Evolutionary conservation across 345 rosid species (phyloP), one percentile per base, ranked within the genome.

Genomic region (Carallia pectinifolia): DNA sequence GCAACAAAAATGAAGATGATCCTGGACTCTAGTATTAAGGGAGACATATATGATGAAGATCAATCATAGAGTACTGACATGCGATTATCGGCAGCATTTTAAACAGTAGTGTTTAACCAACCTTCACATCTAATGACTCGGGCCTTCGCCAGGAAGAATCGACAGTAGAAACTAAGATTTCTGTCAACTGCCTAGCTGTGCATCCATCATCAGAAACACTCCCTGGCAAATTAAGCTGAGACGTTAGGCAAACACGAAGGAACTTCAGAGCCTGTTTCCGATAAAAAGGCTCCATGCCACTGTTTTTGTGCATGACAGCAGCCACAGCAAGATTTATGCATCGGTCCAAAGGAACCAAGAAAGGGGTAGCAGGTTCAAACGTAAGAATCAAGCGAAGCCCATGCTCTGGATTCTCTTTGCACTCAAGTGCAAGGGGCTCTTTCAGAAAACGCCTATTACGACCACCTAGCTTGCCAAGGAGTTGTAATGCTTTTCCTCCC

Each of bases 341-440:
- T 78, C 93, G 87, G 73, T 95, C 99, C 71, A 95, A 56, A 38
- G 99, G 97, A 73, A 95, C 97, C 83, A 92, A 78, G 87, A 95
- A 92, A 18, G 97, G 96, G 58, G 97, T 95, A 6, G 96, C 77
- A 50, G 99, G 97, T 85, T 90, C 93, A 89, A 95, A 95, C 4
- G 96, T 92, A 65, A 95, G 96, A 82, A 95, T 90, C 79, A 95
- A 81, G 60, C 99, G 97, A 66, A 95, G 93, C 70, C 97, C 97
- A 64, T 95, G 97, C 80, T 95, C 99, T 47, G 97, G 99, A 54
- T 89, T 90, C 82, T 95, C 99, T 80, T 95, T 95, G 87, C 98
- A 95, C 73, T 95, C 99, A 58, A 95, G 96, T 53, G 94, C 87
- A 73, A 95, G 91, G 44, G 99, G 98, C 81, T 92, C 98, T 85